Conservation (phyloP, 768 basidiomycete species). For the Favolaschia claudopus region DNA sequence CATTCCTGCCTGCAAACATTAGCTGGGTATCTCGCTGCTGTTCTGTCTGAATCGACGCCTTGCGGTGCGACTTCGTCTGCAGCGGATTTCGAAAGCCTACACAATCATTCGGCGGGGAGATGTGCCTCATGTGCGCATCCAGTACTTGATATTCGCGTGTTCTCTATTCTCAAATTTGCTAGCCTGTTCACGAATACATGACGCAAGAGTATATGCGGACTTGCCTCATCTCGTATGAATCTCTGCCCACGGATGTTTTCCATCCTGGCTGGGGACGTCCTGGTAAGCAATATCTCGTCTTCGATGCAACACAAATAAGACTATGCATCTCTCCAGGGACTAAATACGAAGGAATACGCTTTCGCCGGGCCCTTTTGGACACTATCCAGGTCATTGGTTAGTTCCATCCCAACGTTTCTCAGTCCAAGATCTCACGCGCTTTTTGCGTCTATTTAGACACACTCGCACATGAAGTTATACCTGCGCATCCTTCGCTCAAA, state of each 20-base stretch:
- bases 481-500: constrained; percentile 71
- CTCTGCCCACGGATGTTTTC: constrained; percentile 67
- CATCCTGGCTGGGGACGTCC: constrained; percentile 83
- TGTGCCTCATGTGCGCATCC: constrained; percentile 61
- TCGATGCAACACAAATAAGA: not conserved
- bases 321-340: constrained; percentile 49
- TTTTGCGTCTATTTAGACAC: constrained; percentile 52
- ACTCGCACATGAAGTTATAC: constrained; percentile 76
- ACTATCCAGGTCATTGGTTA: constrained; percentile 75
- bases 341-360: constrained; percentile 64
- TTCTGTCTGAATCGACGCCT: constrained; percentile 76
- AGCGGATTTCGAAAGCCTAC: constrained; percentile 71
- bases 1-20: not conserved
- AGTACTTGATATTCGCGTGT: not conserved
- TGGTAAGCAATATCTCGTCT: constrained; percentile 45
- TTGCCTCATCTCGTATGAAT: constrained; percentile 75
- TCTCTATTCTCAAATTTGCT: constrained; percentile 6
- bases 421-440: not conserved
- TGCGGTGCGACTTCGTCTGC: constrained; percentile 68
- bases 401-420: constrained; percentile 31
- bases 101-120: constrained; percentile 60
- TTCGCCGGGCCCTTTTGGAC: constrained; percentile 73
- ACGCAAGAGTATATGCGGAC: constrained; percentile 79
- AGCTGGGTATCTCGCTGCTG: constrained; percentile 66
- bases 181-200: constrained; percentile 75